Base-by-base conservation (phyloP, 352 stramenopile species). In the Blastocystis sp. region DNA sequence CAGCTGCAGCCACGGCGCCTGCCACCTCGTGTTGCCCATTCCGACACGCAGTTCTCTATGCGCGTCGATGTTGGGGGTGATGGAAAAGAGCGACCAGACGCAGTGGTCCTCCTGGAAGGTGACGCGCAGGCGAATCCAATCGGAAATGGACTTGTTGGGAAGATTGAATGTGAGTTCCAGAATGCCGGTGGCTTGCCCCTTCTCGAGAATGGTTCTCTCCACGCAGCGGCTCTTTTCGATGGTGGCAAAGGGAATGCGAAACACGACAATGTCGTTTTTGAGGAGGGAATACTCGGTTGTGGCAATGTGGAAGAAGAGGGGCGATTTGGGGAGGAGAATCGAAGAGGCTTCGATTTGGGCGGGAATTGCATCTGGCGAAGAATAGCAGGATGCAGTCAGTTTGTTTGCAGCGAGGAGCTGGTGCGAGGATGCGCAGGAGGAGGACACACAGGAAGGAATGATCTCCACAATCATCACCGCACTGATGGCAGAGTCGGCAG, bases 1-100 rank as follows among this genome's bases (percentile, higher is more conserved):
- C n/a, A 84, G 24, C 60, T 84, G n/a, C 38, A 69, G 45, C 74
- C 74, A 84, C 3, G 40, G 43, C 7, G 34, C 21, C 40, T 21
- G 24, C 42, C 34, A n/a, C 38, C 1, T 52, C 24, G 11, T 60
- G n/a, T 14, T 1, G 54, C n/a, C 52, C 66, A 10, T 21, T 38
- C 14, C 48, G 48, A 7, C 14, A 7, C 48, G 6, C 48, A 57
- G 6, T 14, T 57, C 48, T 57, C 28, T 76, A 17, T 76, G 52
- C 28, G 52, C 48, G 19, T 60, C 48, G 10, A 76, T 76, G 24
- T 14, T 17, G 28, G 9, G 66, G 14, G 66, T 11, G n/a, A 17
- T 52, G 10, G 14, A 11, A 40, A 76, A 48, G 2, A 76, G 40
- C 28, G 9, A 57, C 66, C 66, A 76, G 3, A 76, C n/a, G 4